Conservation (phyloP, 352 stramenopile species). For the Globisporangium apiculatum region DNA sequence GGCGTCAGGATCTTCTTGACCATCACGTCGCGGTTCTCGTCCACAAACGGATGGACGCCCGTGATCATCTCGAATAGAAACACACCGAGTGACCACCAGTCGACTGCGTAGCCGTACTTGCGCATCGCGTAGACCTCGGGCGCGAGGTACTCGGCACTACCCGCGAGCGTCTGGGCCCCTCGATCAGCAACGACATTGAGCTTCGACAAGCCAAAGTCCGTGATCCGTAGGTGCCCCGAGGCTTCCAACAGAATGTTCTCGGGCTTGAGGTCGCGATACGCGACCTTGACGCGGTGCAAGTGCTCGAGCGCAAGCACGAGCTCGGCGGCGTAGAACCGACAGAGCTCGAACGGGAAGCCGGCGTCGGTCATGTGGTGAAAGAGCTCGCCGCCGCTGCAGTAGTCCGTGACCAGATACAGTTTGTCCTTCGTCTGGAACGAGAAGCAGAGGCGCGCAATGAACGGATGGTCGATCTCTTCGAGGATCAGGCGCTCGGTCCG, state of each 20-base stretch:
- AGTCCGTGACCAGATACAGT: conserved; percentile 87
- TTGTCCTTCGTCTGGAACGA: conserved; percentile 95
- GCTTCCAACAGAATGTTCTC: conserved; percentile 92
- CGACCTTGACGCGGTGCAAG: conserved; percentile 92
- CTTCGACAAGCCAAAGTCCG: conserved; percentile 93
- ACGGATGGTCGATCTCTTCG: conserved; percentile 95
- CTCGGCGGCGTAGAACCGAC: conserved; percentile 95
- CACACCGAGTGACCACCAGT: conserved; percentile 91
- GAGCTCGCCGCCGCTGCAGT: conserved; percentile 93
- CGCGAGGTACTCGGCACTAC: conserved; percentile 88
- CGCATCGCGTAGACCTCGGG: conserved; percentile 76
- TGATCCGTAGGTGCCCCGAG: conserved; percentile 94
- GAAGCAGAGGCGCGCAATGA: conserved; percentile 97
- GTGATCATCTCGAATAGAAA: conserved; percentile 91
- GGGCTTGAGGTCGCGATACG: conserved; percentile 96
- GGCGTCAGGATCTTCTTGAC: conserved; percentile 86
- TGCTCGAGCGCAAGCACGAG: conserved; percentile 93
- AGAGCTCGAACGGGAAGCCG: conserved; percentile 58
- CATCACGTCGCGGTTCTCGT: conserved; percentile 79
- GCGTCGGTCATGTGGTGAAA: conserved; percentile 96
- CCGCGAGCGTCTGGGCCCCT: conserved; percentile 61
- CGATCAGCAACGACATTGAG: conserved; percentile 67
- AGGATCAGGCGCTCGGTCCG: conserved; percentile 97
- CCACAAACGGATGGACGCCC: conserved; percentile 82
- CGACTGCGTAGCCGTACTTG: conserved; percentile 80